Conservation (phyloP, 192 early-diverging fungal genomes). For the Dispira parvispora region DNA sequence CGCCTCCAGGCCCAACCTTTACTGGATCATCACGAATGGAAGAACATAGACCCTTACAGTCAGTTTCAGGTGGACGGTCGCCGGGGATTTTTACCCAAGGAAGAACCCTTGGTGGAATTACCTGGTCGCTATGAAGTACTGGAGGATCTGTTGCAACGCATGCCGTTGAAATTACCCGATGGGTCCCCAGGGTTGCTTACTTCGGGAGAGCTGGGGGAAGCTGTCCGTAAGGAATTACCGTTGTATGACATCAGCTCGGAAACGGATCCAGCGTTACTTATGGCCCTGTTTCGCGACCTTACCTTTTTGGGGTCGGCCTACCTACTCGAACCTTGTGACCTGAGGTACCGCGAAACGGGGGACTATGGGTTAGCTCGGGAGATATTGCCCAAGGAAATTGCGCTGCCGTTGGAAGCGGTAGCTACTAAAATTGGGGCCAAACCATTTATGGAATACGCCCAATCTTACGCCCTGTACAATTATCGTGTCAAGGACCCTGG, state of each 20-base stretch:
- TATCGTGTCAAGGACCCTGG: conserved; percentile 50
- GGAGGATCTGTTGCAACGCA: conserved; percentile 53
- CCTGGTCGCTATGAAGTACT: conserved; percentile 52
- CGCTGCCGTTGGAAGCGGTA: conserved; percentile 53
- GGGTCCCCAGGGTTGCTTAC: conserved; percentile 60
- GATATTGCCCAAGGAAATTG: conserved; percentile 58
- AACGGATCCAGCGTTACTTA: conserved; percentile 48
- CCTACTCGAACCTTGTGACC: conserved; percentile 77
- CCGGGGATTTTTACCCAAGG: conserved; percentile 36
- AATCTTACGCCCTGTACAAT: conserved; percentile 73
- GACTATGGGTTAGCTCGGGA: conserved; percentile 68
- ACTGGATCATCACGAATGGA: conserved; percentile 12
- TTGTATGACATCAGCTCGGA: conserved; percentile 54
- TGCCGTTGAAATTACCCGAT: conserved; percentile 53
- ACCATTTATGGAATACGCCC: conserved; percentile 64
- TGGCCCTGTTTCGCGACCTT: conserved; percentile 73
- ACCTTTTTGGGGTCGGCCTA: conserved; percentile 78
- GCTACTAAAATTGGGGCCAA: conserved; percentile 51
- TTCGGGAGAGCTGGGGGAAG: conserved; percentile 61
- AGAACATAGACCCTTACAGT: conserved; percentile 16
- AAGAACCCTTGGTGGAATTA: conserved; percentile 50
- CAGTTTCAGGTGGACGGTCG: conserved; percentile 27
- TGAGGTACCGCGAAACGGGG: conserved; percentile 45
- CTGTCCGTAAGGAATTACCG: conserved; percentile 51
- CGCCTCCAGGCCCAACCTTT: background rate